phyloP scores from a whole-genome alignment of 2,329 filamentous ascomycete genomes.

The Pseudodiploospora longispora region DNA sequence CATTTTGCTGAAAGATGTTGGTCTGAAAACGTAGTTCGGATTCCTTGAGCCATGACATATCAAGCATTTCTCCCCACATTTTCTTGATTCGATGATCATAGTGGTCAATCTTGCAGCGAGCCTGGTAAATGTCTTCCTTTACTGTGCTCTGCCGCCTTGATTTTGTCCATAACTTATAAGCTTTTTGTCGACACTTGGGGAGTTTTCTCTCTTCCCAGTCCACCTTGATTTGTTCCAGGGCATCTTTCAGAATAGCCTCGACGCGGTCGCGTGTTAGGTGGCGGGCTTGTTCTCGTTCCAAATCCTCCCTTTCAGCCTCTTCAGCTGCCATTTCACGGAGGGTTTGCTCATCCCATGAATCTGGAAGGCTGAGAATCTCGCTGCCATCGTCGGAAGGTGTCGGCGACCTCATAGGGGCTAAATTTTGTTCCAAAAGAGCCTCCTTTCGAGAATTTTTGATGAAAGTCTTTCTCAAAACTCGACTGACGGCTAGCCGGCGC shows the following conservation, averaged over 20 bases:
- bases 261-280: constrained; percentile 39
- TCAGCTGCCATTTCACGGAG: constrained; percentile 51
- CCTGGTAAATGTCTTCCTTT: constrained; percentile 31
- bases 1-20: constrained; percentile 51
- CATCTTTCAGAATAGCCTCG: constrained; percentile 43
- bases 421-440: constrained; percentile 7
- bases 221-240: constrained; percentile 40
- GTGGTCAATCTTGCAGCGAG: constrained; percentile 32
- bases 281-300: constrained; percentile 6
- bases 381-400: constrained; percentile 18
- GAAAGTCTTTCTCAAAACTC: constrained; percentile 33
- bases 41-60: constrained; percentile 43
- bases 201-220: constrained; percentile 53
- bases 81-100: constrained; percentile 47
- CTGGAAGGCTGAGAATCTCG: constrained; percentile 35
- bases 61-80: constrained; percentile 43
- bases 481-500: constrained; percentile 34
- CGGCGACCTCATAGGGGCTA: constrained; percentile 9
- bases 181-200: constrained; percentile 46
- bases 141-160: constrained; percentile 36
- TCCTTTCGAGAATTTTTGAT: constrained; percentile 16
- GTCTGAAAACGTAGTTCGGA: constrained; percentile 48
- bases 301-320: constrained; percentile 17
- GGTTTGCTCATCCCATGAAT: constrained; percentile 44
- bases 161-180: constrained; percentile 53